phyloP scores from a whole-genome alignment of 768 basidiomycete genomes.

The Hysterangium stoloniferum region DNA sequence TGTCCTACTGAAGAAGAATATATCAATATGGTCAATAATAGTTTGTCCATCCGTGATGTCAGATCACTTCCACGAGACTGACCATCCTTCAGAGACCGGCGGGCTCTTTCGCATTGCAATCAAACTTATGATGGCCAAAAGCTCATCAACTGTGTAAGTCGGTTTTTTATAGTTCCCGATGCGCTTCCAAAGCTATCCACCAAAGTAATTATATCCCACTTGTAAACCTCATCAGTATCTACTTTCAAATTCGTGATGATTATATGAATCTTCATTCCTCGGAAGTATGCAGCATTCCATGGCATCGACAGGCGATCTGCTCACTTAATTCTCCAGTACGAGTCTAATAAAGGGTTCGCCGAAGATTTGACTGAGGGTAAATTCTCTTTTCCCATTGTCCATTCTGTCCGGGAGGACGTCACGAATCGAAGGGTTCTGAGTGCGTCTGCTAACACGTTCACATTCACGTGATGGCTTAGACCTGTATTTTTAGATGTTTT shows the following conservation, averaged over 20 bases:
- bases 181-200: no score
- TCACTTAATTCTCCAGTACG: constrained; percentile 45
- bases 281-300: constrained; percentile 42
- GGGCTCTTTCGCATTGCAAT: constrained; percentile 86
- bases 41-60: constrained; percentile 32
- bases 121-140: constrained; percentile 86
- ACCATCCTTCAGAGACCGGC: constrained; percentile 66
- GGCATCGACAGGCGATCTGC: neutral
- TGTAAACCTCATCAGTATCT: constrained; percentile 90
- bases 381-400: constrained; percentile 93
- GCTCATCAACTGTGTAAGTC: neutral
- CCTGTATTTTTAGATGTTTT: constrained; percentile 56
- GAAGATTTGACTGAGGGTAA: constrained; percentile 96
- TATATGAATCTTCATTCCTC: constrained; percentile 90
- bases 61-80: neutral
- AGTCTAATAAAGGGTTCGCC: constrained; percentile 76
- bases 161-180: neutral
- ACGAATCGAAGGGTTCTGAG: constrained; percentile 78
- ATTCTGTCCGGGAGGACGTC: constrained; percentile 74
- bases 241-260: constrained; percentile 95
- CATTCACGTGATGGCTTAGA: neutral
- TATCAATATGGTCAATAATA: constrained; percentile 92
- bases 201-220: constrained; percentile 88
- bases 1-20: constrained; percentile 96
- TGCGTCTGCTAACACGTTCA: constrained; percentile 29